Conservation (phyloP, 495 filamentous ascomycete species). For the Aspergillus asperescens region DNA sequence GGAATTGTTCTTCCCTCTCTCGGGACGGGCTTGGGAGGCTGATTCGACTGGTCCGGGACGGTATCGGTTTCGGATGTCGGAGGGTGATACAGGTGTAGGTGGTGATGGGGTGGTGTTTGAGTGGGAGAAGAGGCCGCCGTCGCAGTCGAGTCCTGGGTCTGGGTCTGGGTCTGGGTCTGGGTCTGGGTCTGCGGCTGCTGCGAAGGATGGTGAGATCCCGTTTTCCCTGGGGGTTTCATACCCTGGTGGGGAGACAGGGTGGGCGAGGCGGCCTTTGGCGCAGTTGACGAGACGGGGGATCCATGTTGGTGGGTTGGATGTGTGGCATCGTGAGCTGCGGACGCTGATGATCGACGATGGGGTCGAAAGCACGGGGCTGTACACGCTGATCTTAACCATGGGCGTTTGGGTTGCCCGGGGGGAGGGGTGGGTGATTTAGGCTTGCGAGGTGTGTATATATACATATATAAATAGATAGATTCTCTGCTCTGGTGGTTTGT, state of each 20-base stretch:
- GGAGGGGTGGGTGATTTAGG: constrained; percentile 31
- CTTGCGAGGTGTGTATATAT: no score
- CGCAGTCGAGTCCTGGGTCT: not conserved
- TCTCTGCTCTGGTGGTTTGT: not conserved
- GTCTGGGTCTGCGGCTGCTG: not conserved
- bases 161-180: no score
- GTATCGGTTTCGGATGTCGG: constrained; percentile 11
- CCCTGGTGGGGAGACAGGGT: not conserved
- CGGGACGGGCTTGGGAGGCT: constrained; percentile 1
- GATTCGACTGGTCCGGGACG: not conserved
- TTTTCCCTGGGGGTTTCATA: constrained; percentile 16
- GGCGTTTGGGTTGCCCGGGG: constrained; percentile 32
- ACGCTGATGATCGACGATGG: constrained; percentile 10
- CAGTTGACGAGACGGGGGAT: constrained; percentile 16
- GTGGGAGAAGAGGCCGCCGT: constrained; percentile 15
- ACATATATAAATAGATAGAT: no score
- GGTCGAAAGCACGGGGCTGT: constrained; percentile 23
- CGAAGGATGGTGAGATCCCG: constrained; percentile 8
- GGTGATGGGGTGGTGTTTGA: constrained; percentile 1
- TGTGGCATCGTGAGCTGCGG: constrained; percentile 6
- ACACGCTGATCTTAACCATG: constrained; percentile 31
- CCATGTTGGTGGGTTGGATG: constrained; percentile 19
- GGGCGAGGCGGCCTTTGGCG: constrained; percentile 14
- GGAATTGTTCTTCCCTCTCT: constrained; percentile 6
- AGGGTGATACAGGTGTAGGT: not conserved